These are phyloP conservation scores for Pelargonium australe DNA, from an alignment of 441 rosid genomes.

Conservation along the genomic window DNA sequence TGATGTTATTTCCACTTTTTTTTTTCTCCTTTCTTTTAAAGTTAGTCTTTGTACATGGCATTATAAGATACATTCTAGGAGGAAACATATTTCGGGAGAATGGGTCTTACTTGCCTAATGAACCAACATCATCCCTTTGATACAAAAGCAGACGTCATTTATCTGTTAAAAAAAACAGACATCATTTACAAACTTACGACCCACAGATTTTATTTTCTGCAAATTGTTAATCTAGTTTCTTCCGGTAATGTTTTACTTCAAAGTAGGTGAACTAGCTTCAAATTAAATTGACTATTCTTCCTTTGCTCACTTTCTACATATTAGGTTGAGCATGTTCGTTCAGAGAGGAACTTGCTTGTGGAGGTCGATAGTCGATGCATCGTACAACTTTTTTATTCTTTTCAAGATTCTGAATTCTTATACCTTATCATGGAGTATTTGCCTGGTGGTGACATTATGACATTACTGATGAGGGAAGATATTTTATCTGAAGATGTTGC, in stretches of 20 bases:
- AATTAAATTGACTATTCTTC: not conserved
- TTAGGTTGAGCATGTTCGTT: slow-evolving; percentile 94
- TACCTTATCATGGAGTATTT: slow-evolving; percentile 95
- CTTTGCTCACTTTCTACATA: not conserved
- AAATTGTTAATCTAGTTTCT: not conserved
- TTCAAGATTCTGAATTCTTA: slow-evolving; percentile 85
- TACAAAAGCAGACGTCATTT: not conserved
- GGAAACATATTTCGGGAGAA: not conserved
- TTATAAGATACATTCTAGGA: not conserved
- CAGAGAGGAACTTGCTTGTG: slow-evolving; percentile 91
- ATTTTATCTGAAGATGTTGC: slow-evolving; percentile 79
- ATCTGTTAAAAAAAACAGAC: not conserved
- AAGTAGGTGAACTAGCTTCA: not conserved
- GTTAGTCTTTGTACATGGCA: not conserved
- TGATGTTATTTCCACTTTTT: not conserved
- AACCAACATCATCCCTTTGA: not conserved
- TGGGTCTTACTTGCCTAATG: not conserved
- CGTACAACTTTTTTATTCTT: slow-evolving; percentile 89
- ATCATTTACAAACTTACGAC: not conserved
- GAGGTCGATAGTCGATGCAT: slow-evolving; percentile 95
- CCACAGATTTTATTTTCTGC: not conserved
- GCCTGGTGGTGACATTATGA: slow-evolving; percentile 98
- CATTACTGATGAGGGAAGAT: slow-evolving; percentile 86
- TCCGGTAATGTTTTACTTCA: not conserved
- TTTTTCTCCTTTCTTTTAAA: not conserved